Evolutionary conservation across 805 yeast species (phyloP), one percentile per base, ranked within the genome.

Genomic region (Lachancea quebecensis): DNA sequence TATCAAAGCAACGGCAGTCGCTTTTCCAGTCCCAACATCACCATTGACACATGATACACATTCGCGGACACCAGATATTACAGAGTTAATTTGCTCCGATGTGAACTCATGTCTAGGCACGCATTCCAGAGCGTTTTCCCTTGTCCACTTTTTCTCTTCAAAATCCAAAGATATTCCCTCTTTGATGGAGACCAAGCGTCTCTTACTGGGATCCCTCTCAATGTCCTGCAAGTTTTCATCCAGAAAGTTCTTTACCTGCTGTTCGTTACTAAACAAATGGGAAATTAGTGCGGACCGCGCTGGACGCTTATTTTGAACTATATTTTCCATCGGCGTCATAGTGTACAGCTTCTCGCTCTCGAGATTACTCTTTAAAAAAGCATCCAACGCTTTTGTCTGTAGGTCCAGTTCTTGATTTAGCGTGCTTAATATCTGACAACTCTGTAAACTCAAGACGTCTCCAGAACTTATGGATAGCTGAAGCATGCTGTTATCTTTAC

Each of bases 1-100:
- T 8, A 43, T 38, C 3, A 34, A 4, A 10, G 42, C 38, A 14
- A 38, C 11, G 4, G 27, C 14, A 14, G 39, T 43, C 3, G 30
- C 15, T 28, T 43, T 43, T 8, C 46, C 46, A 2, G 41, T 38
- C 3, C 46, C 46, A 6, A 15, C 32, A 25, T 37, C 32, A 27
- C 46, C 46, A 16, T 38, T 34, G 12, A 43, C 34, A 14, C 40
- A 25, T 18, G 21, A 32, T 9, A 16, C 9, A n/a, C 29, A 4
- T 11, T 25, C 6, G 11, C 12, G 14, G 16, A 43, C 18, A 4
- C 39, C 42, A 2, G 25, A 29, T 11, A 38, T 9, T 17, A 43
- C 38, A 11, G 10, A 31, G 2, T 33, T 15, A 9, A 43, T 25
- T 21, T 43, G 46, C 29, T 38, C 42, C 2, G n/a, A 10, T 11